phyloP scores from a whole-genome alignment of 2,329 filamentous ascomycete species.

The Chaetomium strumarium region DNA sequence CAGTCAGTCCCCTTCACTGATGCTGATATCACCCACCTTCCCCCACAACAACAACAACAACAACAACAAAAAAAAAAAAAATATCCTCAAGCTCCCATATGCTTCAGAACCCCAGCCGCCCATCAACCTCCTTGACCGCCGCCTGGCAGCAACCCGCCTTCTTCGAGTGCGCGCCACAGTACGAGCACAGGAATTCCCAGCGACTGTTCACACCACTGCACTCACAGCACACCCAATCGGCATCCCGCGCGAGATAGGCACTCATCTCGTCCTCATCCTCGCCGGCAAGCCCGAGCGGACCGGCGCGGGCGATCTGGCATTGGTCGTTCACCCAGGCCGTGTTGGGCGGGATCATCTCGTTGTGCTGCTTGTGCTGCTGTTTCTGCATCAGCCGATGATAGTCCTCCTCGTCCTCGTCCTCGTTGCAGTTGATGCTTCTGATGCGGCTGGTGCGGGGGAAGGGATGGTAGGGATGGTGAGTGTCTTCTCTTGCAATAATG shows the following conservation, averaged over 20 bases:
- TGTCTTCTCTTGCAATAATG: too few relatives aligned
- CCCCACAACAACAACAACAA: too few relatives aligned
- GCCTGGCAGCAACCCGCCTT: constrained; percentile 6
- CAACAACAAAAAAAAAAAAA: too few relatives aligned
- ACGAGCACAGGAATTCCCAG: constrained; percentile 11
- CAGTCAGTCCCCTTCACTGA: too few relatives aligned
- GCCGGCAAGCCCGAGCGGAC: not conserved
- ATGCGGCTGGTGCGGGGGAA: too few relatives aligned
- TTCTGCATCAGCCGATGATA: not conserved
- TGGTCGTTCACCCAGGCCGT: not conserved
- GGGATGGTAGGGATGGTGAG: too few relatives aligned
- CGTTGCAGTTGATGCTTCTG: too few relatives aligned
- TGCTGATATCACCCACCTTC: too few relatives aligned
- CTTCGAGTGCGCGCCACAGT: constrained; percentile 8
- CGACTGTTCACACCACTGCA: constrained; percentile 6
- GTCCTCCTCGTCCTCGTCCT: too few relatives aligned
- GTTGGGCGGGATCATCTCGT: not conserved
- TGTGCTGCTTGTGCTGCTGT: not conserved
- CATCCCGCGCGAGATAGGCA: not conserved
- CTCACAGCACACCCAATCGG: constrained; percentile 17
- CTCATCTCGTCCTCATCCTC: not conserved
- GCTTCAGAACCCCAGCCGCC: not conserved
- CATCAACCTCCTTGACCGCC: constrained; percentile 1
- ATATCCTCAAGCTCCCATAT: too few relatives aligned
- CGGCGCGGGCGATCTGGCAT: not conserved